Conservation (phyloP, 2,329 filamentous ascomycete species). For the Monosporascus sp. region DNA sequence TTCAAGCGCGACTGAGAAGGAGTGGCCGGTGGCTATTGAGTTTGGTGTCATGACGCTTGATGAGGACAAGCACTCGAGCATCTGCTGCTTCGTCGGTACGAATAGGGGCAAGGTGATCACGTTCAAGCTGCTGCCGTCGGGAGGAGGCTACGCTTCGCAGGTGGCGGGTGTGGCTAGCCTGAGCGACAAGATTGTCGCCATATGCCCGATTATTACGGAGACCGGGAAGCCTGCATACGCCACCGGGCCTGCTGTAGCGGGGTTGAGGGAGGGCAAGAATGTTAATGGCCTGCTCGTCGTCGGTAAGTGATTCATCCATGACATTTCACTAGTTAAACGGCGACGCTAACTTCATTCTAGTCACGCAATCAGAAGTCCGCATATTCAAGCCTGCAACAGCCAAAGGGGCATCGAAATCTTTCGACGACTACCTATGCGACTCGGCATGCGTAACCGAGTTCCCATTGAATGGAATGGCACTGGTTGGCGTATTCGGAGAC, state of each 20-base stretch:
- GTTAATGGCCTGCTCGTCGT: conserved; percentile 77
- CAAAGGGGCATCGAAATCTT: conserved; percentile 89
- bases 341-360: conserved; percentile 34
- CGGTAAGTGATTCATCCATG: conserved; percentile 39
- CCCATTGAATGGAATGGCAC: conserved; percentile 68
- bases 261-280: conserved; percentile 67
- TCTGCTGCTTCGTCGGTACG: conserved; percentile 87
- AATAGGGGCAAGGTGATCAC: conserved; percentile 78
- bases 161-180: conserved; percentile 63
- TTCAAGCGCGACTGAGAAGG: conserved; percentile 45
- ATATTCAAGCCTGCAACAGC: conserved; percentile 79
- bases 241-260: conserved; percentile 68
- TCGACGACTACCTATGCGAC: conserved; percentile 78
- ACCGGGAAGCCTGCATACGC: conserved; percentile 72
- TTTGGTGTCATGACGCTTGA: conserved; percentile 93
- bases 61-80: conserved; percentile 92
- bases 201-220: conserved; percentile 74
- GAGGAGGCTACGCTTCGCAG: conserved; percentile 66
- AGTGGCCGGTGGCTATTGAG: conserved; percentile 78
- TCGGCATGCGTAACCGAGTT: conserved; percentile 71
- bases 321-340: background rate
- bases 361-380: conserved; percentile 67
- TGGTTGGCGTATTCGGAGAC: conserved; percentile 83
- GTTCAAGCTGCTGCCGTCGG: conserved; percentile 81
- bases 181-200: conserved; percentile 66